Percentiles rank a stretch among this genome's conserved stretches.
Conservation (phyloP, 345 rosid species). For the Eucalyptus tenuipes region DNA sequence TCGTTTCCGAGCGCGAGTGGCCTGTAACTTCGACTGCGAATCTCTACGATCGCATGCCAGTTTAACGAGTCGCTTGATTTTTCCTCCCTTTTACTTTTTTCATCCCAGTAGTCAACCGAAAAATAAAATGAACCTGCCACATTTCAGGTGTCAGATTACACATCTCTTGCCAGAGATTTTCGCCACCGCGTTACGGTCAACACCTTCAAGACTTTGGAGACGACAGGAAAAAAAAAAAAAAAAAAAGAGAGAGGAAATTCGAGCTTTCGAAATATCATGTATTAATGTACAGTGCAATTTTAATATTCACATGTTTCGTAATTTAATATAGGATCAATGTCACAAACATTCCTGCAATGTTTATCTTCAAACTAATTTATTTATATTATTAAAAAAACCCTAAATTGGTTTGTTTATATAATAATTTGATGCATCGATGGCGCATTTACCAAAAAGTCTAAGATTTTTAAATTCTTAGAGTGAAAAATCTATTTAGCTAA, state of each 20-base stretch:
- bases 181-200: background rate
- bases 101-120: background rate
- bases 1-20: background rate
- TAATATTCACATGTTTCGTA: no score
- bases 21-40: background rate
- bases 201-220: background rate
- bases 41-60: background rate
- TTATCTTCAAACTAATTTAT: no score
- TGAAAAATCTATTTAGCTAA: no score
- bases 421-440: no score
- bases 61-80: background rate
- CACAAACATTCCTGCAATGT: no score
- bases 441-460: no score
- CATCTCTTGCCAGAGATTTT: no score
- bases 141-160: background rate
- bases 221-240: fast-evolving
- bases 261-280: background rate
- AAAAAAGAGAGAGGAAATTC: fast-evolving
- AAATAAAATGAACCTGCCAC: background rate
- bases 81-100: background rate
- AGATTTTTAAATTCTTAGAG: no score
- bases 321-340: no score
- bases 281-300: fast-evolving
- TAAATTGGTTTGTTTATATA: no score
- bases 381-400: no score